Conservation (phyloP, 345 rosid genomes). For the Carallia pectinifolia region DNA sequence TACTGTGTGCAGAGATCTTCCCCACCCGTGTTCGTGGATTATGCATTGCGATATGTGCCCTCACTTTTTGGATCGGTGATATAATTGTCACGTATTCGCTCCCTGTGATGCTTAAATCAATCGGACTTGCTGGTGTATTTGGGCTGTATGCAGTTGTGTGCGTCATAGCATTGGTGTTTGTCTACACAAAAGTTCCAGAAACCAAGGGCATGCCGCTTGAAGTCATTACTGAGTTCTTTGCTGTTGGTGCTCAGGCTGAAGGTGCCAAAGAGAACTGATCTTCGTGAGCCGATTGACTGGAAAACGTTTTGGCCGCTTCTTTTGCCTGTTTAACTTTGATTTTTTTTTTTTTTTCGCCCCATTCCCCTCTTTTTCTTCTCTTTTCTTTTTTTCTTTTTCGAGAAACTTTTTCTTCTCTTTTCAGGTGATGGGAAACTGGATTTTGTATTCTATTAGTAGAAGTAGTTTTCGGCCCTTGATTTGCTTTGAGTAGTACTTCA, state of each 20-base stretch:
- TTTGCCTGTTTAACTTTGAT: neutral
- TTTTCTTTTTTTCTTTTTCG: too few species aligned
- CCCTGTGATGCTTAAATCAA: conserved; percentile 70
- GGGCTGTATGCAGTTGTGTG: conserved; percentile 75
- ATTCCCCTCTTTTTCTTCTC: too few species aligned
- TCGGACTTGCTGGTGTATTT: conserved; percentile 80
- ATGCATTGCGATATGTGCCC: conserved; percentile 89
- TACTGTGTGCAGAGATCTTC: conserved; percentile 92
- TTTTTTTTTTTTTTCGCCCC: neutral
- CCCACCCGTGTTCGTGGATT: conserved; percentile 90
- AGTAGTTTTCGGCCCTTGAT: neutral
- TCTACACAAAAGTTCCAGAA: conserved; percentile 82
- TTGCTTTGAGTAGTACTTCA: too few species aligned
- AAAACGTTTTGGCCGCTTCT: conserved; percentile 26
- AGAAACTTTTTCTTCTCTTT: neutral
- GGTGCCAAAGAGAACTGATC: conserved; percentile 47
- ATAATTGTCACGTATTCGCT: conserved; percentile 78
- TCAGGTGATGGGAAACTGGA: conserved; percentile 14
- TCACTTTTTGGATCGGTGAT: conserved; percentile 78
- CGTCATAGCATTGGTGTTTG: conserved; percentile 62
- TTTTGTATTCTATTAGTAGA: neutral
- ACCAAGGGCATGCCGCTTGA: conserved; percentile 99
- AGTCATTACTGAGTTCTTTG: conserved; percentile 86
- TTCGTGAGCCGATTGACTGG: neutral
- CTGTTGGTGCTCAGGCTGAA: conserved; percentile 72